Conservation (phyloP, 805 yeast species). For the Nakazawaea populi region DNA sequence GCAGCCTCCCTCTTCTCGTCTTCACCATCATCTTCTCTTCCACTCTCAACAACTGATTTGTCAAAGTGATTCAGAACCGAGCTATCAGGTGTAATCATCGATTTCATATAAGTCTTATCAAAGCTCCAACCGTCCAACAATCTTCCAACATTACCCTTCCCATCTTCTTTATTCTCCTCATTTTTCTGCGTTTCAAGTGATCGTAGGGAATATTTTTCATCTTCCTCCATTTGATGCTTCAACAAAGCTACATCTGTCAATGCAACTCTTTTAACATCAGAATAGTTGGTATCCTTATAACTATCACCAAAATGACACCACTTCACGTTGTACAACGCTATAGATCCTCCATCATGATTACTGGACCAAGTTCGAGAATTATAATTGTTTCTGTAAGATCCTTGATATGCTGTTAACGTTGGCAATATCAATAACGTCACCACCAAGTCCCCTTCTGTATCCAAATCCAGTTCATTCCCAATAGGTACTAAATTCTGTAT, state of each 20-base stretch:
- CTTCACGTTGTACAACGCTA: conserved; percentile 50
- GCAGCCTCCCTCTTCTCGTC: neutral
- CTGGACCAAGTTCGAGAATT: conserved; percentile 70
- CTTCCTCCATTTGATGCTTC: conserved; percentile 9
- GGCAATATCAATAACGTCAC: conserved; percentile 67
- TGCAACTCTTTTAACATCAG: conserved; percentile 16
- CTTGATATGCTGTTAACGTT: conserved; percentile 53
- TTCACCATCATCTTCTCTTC: conserved; percentile 7
- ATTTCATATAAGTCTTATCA: conserved; percentile 13
- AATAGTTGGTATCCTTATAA: conserved; percentile 13
- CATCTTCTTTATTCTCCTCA: conserved; percentile 11
- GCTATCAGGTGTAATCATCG: neutral
- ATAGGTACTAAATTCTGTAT: conserved; percentile 27
- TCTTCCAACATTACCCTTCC: conserved; percentile 10
- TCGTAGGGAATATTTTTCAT: conserved; percentile 6
- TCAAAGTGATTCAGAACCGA: conserved; percentile 17
- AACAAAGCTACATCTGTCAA: conserved; percentile 15
- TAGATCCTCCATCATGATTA: conserved; percentile 76
- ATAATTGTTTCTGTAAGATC: conserved; percentile 62
- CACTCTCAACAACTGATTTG: conserved; percentile 3
- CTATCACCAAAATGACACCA: conserved; percentile 33
- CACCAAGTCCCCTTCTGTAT: conserved; percentile 39
- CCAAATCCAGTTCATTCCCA: conserved; percentile 14
- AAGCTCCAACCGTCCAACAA: conserved; percentile 27
- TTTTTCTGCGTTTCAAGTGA: neutral